Evolutionary conservation across 1,139 yeast genomes (phyloP).

Genomic region (Pichia terricola): DNA sequence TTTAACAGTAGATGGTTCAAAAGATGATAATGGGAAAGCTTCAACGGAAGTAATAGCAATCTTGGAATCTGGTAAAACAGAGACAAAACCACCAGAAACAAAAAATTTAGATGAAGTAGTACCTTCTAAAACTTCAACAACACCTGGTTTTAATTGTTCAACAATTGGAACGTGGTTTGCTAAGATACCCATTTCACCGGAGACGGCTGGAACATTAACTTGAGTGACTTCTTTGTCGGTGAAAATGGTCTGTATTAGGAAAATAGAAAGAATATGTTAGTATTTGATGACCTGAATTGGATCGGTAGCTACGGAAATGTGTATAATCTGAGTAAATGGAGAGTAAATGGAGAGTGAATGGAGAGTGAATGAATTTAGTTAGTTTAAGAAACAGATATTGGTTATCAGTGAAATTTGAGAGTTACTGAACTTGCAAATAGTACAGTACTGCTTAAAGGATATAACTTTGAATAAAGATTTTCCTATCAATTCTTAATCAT

Average conservation of each 20-base stretch:
- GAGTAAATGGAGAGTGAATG: no score
- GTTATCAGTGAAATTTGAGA: no score
- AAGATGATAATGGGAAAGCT: slow-evolving; percentile 88
- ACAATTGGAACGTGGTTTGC: slow-evolving; percentile 98
- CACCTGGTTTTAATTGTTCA: slow-evolving; percentile 95
- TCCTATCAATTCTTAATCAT: no score
- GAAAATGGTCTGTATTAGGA: slow-evolving; percentile 28
- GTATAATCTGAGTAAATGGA: no score
- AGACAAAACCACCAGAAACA: slow-evolving; percentile 95
- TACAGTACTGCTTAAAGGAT: no score
- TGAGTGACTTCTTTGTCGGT: slow-evolving; percentile 51
- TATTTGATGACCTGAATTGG: slow-evolving; percentile 1
- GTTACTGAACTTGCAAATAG: no score
- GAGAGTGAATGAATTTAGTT: no score
- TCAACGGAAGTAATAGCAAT: slow-evolving; percentile 90
- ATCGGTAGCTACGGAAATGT: no score
- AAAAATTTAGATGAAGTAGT: slow-evolving; percentile 72
- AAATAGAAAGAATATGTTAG: slow-evolving; percentile 6
- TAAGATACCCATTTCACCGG: slow-evolving; percentile 95
- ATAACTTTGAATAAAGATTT: no score
- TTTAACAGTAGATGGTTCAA: slow-evolving; percentile 74
- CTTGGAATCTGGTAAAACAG: slow-evolving; percentile 91
- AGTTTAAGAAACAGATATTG: no score
- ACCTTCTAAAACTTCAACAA: slow-evolving; percentile 81
- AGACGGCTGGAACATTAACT: slow-evolving; percentile 92